These are phyloP conservation scores for Phytophthora meadii DNA, from an alignment of 352 stramenopile genomes.

Conservation along the genomic window DNA sequence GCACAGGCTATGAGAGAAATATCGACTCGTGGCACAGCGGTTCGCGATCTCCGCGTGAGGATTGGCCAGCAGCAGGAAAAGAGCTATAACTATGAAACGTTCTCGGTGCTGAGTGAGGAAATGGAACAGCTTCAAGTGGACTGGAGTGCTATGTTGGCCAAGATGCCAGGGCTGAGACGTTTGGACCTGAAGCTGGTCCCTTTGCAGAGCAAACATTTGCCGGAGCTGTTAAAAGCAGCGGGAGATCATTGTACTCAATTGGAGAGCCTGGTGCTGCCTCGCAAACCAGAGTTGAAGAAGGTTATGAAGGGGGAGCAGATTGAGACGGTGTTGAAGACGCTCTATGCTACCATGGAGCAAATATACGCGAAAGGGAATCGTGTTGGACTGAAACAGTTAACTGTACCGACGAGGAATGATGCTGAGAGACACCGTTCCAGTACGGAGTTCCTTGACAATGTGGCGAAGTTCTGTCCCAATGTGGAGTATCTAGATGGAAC, in stretches of 20 bases:
- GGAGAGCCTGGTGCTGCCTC: conserved; percentile 31
- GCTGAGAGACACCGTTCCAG: too few relatives aligned
- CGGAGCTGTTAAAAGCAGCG: conserved; percentile 17
- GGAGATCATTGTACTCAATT: conserved; percentile 6
- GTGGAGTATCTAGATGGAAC: too few relatives aligned
- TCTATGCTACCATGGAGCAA: too few relatives aligned
- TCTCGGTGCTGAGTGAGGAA: not conserved
- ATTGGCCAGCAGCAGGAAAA: not conserved
- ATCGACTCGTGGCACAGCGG: not conserved
- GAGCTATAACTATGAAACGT: not conserved
- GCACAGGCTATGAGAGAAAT: conserved; percentile 1
- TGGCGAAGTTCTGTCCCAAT: too few relatives aligned
- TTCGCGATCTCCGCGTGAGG: conserved; percentile 5
- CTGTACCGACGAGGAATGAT: too few relatives aligned
- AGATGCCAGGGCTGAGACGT: conserved; percentile 10
- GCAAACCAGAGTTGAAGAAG: conserved; percentile 10
- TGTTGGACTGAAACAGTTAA: too few relatives aligned
- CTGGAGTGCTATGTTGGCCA: conserved; percentile 16
- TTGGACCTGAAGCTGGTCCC: conserved; percentile 29
- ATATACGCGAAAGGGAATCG: too few relatives aligned
- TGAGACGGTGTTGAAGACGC: conserved; percentile 8
- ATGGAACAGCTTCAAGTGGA: conserved; percentile 22
- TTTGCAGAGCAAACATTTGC: conserved; percentile 23
- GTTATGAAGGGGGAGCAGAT: conserved; percentile 1
- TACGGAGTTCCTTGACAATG: too few relatives aligned